phyloP scores from a whole-genome alignment of 192 early-diverging fungal species.

The Spinellus fusiger region DNA sequence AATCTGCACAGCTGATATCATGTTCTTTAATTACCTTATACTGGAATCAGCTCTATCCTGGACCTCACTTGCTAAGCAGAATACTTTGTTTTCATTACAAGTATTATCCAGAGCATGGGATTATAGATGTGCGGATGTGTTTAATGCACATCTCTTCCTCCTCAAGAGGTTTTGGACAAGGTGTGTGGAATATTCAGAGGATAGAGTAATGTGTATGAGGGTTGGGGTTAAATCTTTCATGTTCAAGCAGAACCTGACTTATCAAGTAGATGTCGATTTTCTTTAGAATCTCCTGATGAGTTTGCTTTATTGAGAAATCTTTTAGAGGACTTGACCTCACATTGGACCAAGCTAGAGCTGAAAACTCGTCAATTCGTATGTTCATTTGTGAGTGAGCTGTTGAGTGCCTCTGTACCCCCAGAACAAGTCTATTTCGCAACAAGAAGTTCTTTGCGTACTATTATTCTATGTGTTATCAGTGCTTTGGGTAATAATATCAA shows the following conservation, averaged over 20 bases:
- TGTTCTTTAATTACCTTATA: slow-evolving; percentile 7
- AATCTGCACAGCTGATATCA: background rate
- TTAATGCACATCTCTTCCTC: slow-evolving; percentile 3
- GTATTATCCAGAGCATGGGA: slow-evolving; percentile 4
- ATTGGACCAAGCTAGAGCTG: slow-evolving; percentile 5
- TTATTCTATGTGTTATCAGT: background rate
- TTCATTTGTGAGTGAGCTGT: background rate
- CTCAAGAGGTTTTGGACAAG: slow-evolving; percentile 4
- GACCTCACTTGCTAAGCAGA: background rate
- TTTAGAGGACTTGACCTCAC: background rate
- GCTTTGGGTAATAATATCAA: background rate
- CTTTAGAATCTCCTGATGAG: background rate
- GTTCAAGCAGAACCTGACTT: no score
- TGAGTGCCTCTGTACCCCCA: background rate
- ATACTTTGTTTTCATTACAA: background rate
- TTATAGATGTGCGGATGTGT: slow-evolving; percentile 5
- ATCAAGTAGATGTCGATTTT: background rate
- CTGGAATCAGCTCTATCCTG: slow-evolving; percentile 1
- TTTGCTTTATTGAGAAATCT: background rate
- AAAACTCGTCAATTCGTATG: background rate
- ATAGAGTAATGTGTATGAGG: background rate
- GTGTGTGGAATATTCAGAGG: background rate
- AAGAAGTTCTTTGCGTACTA: background rate
- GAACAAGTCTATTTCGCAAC: background rate
- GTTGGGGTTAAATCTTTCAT: background rate